A percentile compares a stretch with the other conserved stretches of the same genome.
These are phyloP conservation scores for Leccinum broughii DNA, from an alignment of 768 basidiomycete genomes.

Conservation along the genomic window DNA sequence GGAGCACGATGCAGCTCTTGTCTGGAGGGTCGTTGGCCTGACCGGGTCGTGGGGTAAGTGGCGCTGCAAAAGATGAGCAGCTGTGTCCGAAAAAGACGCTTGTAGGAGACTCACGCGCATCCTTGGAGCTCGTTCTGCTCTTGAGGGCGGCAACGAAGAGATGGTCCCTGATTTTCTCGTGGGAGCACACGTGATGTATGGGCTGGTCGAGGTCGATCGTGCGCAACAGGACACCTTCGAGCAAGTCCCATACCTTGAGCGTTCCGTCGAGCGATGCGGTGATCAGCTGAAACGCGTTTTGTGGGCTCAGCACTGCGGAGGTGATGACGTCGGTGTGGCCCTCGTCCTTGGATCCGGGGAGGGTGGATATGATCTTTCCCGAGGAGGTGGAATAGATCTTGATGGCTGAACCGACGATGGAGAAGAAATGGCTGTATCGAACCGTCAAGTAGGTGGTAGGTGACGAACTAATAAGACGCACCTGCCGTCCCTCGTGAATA, in stretches of 20 bases:
- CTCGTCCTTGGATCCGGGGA: slow-evolving; percentile 53
- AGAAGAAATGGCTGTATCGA: slow-evolving; percentile 78
- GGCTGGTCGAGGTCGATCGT: slow-evolving; percentile 71
- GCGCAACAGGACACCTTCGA: slow-evolving; percentile 78
- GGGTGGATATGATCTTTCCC: slow-evolving; percentile 78
- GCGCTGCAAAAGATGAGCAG: slow-evolving; percentile 14
- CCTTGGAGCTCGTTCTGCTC: slow-evolving; percentile 45
- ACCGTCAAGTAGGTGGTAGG: slow-evolving; percentile 4
- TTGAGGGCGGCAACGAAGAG: slow-evolving; percentile 71
- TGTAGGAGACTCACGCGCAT: slow-evolving; percentile 14
- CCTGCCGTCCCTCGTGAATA: slow-evolving; percentile 91
- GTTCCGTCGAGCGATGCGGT: slow-evolving; percentile 83
- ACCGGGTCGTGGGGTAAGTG: slow-evolving; percentile 1
- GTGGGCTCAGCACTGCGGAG: slow-evolving; percentile 73
- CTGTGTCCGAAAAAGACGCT: not conserved
- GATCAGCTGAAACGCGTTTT: slow-evolving; percentile 87
- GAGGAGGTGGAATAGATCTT: slow-evolving; percentile 83
- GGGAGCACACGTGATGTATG: slow-evolving; percentile 70
- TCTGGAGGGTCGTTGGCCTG: slow-evolving; percentile 33
- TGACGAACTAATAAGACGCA: slow-evolving; percentile 33
- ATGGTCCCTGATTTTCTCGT: slow-evolving; percentile 63
- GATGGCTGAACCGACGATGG: slow-evolving; percentile 75
- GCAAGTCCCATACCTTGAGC: slow-evolving; percentile 90
- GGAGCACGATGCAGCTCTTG: slow-evolving; percentile 51
- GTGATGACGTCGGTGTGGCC: slow-evolving; percentile 60